Evolutionary conservation across 2,329 filamentous ascomycete species (phyloP), one percentile per base, ranked within the genome.

Genomic region (Cercospora sp.): DNA sequence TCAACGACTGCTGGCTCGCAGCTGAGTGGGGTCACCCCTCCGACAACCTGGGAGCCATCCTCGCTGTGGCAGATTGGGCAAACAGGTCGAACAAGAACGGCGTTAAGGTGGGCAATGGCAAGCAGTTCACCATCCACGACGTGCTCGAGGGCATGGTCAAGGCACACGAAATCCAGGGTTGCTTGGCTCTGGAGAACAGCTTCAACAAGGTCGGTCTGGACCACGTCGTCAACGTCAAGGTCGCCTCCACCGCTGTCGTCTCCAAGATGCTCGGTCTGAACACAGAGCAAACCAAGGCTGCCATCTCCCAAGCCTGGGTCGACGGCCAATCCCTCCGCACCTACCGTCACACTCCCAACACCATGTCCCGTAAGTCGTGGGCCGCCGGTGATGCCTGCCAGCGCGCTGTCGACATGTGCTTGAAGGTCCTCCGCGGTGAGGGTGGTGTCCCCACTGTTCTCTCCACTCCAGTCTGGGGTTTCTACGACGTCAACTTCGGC

Each of bases 361-460:
- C 95, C 85, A 99, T 99, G 95, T 97, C 94, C 68, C 90, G 95
- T 79, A 99, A 99, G 87, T 97, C 94, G 16, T 99, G 95, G 95
- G 95, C 95, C 77, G 95, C 95, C 72, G 95, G 95, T 83, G 95
- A 99, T 79, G 95, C 95, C 72, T 99, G 95, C 86, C 93, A 98
- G 66, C 90, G 97, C 89, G 95, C 97, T 83, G 90, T 99, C 83
- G 93, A 94, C 88, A 88, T 99, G 84, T 93, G 94, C 80, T 87
- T 99, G 80, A 99, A 99, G 91, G 95, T 99, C 73, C 94, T 92
- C 82, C 93, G 91, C 84, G 95, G 95, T 73, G 94, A 98, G 85
- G 86, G 90, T 73, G 94, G 94, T 77, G 85, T 99, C 66, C 93
- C 94, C 63, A 97, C 94, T 6, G 94, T 98, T 53, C 89, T 99